Base-by-base conservation (phyloP, 305 asterid genomes). In the Nicotiana rustica region DNA sequence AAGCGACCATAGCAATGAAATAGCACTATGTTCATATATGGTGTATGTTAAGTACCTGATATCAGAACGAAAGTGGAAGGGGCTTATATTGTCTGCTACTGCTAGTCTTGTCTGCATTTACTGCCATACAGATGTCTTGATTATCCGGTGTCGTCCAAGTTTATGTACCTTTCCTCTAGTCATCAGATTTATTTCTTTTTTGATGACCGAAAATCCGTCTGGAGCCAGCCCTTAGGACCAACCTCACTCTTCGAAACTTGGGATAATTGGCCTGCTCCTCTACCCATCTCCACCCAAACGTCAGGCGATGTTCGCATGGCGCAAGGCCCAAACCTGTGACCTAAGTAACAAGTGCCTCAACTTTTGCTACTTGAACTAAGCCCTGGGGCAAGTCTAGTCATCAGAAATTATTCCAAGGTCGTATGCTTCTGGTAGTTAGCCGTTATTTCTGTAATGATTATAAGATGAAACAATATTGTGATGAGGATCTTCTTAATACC, bases 31-130 rank as follows among this genome's bases (percentile, higher is more conserved):
- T 41, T 71, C 77, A 71, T 44, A 10, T 6, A 25, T 70, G 35
- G 35, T 69, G 57, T 70, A n/a, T 9, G 19, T 18, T 70, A 25
- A 70, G 35, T 41, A 38, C 77, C 59, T n/a, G 77, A 70, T 18
- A 41, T 38, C 59, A 70, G 10, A 70, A 70, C 59, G 12, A 10
- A 41, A 15, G n/a, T 49, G 21, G 36, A 35, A 29, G 21, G 78
- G 33, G n/a, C 19, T 69, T 69, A 69, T 69, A 38, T 38, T 69
- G 77, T 44, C 77, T n/a, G 10, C 4, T 49, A 44, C 19, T 70
- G 60, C 78, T 70, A 70, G 3, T 70, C n/a, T 19, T 70, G 60
- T 41, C 60, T 41, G 78, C 19, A 44, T 70, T 70, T 70, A 70
- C 78, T 44, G 59, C 18, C 33, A 70, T 41, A 10, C 49, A 70